Conservation (phyloP, 2,329 filamentous ascomycete genomes). For the Cladosporium colombiae region DNA sequence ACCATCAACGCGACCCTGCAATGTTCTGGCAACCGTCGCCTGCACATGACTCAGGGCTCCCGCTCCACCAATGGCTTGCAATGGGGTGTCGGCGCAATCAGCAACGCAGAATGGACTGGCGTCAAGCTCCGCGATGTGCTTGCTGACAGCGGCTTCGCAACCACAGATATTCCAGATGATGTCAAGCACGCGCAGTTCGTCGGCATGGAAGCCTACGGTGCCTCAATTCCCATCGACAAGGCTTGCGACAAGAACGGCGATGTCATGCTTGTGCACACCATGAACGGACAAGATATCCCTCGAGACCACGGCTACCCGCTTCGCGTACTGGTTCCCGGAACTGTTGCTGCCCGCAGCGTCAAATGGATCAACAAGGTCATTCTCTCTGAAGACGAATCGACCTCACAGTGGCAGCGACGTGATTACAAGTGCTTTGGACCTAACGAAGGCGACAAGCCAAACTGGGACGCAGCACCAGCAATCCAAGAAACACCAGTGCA, state of each 20-base stretch:
- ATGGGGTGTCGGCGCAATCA: conserved; percentile 62
- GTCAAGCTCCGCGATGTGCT: conserved; percentile 59
- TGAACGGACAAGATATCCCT: conserved; percentile 66
- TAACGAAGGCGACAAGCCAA: conserved; percentile 48
- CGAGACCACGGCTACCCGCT: conserved; percentile 66
- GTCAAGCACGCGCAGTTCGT: conserved; percentile 59
- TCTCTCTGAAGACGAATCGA: conserved; percentile 66
- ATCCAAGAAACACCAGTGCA: conserved; percentile 71
- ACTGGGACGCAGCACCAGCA: conserved; percentile 63
- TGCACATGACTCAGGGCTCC: conserved; percentile 53
- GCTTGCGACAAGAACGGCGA: conserved; percentile 62
- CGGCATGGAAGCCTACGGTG: conserved; percentile 61
- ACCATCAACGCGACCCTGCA: conserved; percentile 59
- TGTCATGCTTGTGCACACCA: conserved; percentile 58
- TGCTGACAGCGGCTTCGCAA: conserved; percentile 54
- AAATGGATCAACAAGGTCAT: conserved; percentile 69
- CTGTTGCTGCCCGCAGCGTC: conserved; percentile 66
- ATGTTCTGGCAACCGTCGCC: conserved; percentile 61
- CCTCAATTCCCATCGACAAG: conserved; percentile 62
- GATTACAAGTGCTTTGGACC: conserved; percentile 72
- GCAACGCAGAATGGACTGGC: conserved; percentile 61
- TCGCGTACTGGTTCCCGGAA: conserved; percentile 51
- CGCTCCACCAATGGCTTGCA: conserved; percentile 58
- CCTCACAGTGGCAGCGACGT: conserved; percentile 64
- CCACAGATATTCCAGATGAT: conserved; percentile 38